phyloP scores from a whole-genome alignment of 805 yeast genomes.

The Candida silvicultrix region DNA sequence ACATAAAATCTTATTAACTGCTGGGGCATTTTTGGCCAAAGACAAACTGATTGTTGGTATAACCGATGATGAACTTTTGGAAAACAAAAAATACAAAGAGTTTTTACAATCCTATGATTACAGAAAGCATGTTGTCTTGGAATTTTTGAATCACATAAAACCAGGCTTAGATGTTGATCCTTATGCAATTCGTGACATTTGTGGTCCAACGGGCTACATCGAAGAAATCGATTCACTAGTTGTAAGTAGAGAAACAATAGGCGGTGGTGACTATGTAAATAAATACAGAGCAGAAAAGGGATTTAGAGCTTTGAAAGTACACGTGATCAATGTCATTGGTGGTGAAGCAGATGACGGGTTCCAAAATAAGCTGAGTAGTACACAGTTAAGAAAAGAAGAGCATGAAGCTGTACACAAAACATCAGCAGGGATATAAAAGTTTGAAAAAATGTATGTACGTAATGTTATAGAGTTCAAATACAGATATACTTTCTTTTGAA shows the following conservation, averaged over 20 bases:
- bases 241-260: slow-evolving; percentile 70
- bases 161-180: slow-evolving; percentile 44
- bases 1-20: slow-evolving; percentile 76
- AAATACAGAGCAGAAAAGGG: slow-evolving; percentile 51
- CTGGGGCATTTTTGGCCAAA: slow-evolving; percentile 58
- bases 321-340: slow-evolving; percentile 61
- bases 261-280: slow-evolving; percentile 75
- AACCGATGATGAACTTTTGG: slow-evolving; percentile 68
- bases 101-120: slow-evolving; percentile 50
- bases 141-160: slow-evolving; percentile 42
- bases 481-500: neutral
- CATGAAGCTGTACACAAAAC: slow-evolving; percentile 5
- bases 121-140: slow-evolving; percentile 40
- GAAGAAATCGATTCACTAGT: slow-evolving; percentile 73
- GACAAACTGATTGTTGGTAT: slow-evolving; percentile 68
- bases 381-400: slow-evolving; percentile 52
- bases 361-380: slow-evolving; percentile 78
- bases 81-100: slow-evolving; percentile 68
- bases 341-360: slow-evolving; percentile 49
- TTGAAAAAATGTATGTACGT: too few relatives aligned
- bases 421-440: neutral
- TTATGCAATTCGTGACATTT: slow-evolving; percentile 70
- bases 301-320: slow-evolving; percentile 43
- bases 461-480: too few relatives aligned
- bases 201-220: slow-evolving; percentile 88